Percentiles rank a stretch among this genome's conserved stretches.
Conservation (phyloP, 78 protist genomes). For the slime mould (Dictyostelium discoideum) region DNA sequence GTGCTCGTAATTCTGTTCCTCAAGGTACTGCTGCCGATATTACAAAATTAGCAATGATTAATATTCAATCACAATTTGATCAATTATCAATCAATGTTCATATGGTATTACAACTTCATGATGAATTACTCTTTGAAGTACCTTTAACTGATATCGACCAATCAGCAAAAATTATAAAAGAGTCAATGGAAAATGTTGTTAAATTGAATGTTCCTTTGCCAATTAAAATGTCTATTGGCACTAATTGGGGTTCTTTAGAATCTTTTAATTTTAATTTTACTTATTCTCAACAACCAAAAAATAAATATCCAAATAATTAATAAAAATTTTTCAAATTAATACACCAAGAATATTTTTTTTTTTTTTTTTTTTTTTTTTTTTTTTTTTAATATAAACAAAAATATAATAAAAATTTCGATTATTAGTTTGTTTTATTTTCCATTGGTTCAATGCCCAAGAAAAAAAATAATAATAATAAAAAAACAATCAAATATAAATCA, state of each 20-base stretch:
- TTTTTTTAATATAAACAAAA: no score
- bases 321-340: no score
- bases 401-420: no score
- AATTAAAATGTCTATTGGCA: slow-evolving; percentile 44
- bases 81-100: neutral
- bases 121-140: slow-evolving; percentile 87
- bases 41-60: slow-evolving; percentile 81
- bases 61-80: slow-evolving; percentile 7
- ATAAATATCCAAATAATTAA: no score
- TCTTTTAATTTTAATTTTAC: neutral
- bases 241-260: slow-evolving; percentile 62
- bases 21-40: slow-evolving; percentile 92
- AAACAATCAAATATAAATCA: no score
- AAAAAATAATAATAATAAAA: no score
- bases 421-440: no score
- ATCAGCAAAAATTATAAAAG: slow-evolving; percentile 12
- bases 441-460: no score
- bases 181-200: slow-evolving; percentile 54
- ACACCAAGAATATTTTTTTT: no score
- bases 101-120: slow-evolving; percentile 84
- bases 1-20: slow-evolving; percentile 75
- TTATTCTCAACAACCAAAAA: neutral
- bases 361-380: no score
- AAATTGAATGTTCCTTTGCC: slow-evolving; percentile 43
- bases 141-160: neutral